Conservation (phyloP, 192 early-diverging fungal species). For the Mortierella claussenii region DNA sequence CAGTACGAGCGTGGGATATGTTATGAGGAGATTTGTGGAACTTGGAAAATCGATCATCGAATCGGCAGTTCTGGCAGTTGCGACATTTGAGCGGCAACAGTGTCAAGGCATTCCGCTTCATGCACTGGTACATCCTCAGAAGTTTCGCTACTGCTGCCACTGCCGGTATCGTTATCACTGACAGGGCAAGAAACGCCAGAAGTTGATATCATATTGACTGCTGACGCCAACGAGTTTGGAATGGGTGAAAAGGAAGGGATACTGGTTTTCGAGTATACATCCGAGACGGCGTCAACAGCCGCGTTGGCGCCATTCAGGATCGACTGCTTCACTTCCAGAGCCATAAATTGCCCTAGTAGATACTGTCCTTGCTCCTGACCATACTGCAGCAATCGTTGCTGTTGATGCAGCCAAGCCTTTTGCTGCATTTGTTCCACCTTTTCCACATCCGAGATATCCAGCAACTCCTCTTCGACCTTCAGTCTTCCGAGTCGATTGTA, state of each 20-base stretch:
- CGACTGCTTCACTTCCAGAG: constrained; percentile 37
- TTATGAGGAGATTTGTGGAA: too few relatives aligned
- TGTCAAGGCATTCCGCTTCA: too few relatives aligned
- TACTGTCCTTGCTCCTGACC: constrained; percentile 49
- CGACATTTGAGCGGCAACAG: too few relatives aligned
- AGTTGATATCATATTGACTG: constrained; percentile 29
- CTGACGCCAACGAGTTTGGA: constrained; percentile 31
- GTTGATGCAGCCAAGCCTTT: constrained; percentile 43
- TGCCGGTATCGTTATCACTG: background rate
- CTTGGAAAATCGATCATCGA: too few relatives aligned
- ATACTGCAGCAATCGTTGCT: constrained; percentile 38
- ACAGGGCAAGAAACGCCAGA: background rate
- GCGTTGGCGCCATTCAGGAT: constrained; percentile 45
- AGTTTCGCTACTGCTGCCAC: too few relatives aligned
- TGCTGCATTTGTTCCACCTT: constrained; percentile 48
- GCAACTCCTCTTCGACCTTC: constrained; percentile 45
- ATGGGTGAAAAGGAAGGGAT: constrained; percentile 41
- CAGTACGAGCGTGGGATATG: too few relatives aligned
- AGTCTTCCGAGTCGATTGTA: constrained; percentile 48
- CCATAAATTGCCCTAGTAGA: constrained; percentile 42
- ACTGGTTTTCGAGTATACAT: constrained; percentile 40
- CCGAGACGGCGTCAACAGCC: constrained; percentile 45
- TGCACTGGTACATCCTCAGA: too few relatives aligned
- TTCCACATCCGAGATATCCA: constrained; percentile 52
- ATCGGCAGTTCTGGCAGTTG: too few relatives aligned